Evolutionary conservation across 306 rosid genomes (phyloP).

Genomic region (Castanospermum australe): DNA sequence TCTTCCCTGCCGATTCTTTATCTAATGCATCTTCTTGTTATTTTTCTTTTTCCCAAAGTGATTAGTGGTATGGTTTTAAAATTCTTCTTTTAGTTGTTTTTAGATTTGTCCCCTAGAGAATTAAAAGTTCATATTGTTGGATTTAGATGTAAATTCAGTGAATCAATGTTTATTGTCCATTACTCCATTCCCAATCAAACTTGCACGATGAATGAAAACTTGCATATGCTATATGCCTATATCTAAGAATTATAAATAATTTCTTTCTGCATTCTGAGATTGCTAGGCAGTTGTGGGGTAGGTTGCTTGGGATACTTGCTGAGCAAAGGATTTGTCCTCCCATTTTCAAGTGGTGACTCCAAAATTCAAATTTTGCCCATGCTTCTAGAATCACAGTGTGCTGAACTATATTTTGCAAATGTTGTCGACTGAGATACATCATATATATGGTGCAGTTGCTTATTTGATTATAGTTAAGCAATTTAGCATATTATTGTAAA

Average conservation of each 20-base stretch:
- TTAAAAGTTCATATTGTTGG: not conserved
- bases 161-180: not conserved
- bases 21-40: not conserved
- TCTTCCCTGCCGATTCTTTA: not conserved
- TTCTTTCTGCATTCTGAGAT: not conserved
- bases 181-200: not conserved
- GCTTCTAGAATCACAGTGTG: no score
- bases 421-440: no score
- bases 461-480: no score
- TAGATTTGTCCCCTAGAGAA: not conserved
- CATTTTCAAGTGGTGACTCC: no score
- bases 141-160: not conserved
- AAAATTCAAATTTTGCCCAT: no score
- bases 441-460: no score
- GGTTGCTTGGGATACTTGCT: not conserved
- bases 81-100: not conserved
- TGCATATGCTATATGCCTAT: not conserved
- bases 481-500: no score
- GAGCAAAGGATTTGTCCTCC: not conserved
- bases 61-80: not conserved
- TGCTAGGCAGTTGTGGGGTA: not conserved
- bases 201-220: not conserved
- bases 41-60: not conserved
- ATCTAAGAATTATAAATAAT: not conserved
- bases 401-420: no score